These are phyloP conservation scores for Chlamydomonas eustigma DNA, from an alignment of 139 green algal species.

Conservation along the genomic window DNA sequence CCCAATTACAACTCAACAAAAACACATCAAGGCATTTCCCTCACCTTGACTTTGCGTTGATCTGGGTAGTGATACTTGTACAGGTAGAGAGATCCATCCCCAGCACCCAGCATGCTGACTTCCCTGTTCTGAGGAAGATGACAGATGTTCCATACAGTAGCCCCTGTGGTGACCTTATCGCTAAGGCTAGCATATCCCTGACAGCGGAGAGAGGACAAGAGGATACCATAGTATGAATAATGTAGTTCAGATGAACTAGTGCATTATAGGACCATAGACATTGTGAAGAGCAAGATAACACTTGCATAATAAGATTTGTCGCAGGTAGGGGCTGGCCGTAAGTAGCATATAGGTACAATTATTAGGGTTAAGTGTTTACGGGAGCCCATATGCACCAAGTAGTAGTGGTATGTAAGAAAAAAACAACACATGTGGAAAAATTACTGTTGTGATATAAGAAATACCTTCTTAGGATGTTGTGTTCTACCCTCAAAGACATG, in stretches of 20 bases:
- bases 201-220: not conserved
- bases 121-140: conserved; percentile 89
- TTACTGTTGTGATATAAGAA: too few relatives aligned
- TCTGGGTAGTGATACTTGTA: conserved; percentile 92
- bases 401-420: too few relatives aligned
- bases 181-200: conserved; percentile 69
- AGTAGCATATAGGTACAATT: too few relatives aligned
- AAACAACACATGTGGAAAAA: too few relatives aligned
- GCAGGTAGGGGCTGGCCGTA: too few relatives aligned
- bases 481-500: conserved; percentile 41
- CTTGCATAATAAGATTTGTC: too few relatives aligned
- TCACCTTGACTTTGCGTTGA: conserved; percentile 63
- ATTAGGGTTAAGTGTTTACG: too few relatives aligned
- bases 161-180: conserved; percentile 45
- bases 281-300: too few relatives aligned
- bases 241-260: too few relatives aligned
- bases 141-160: conserved; percentile 71
- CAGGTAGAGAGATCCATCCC: conserved; percentile 77
- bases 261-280: too few relatives aligned
- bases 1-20: not conserved
- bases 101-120: conserved; percentile 62
- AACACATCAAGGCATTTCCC: not conserved
- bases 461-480: conserved; percentile 30
- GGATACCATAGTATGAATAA: conserved; percentile 2
- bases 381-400: too few relatives aligned